A percentile compares a stretch with the other conserved stretches of the same genome.
Evolutionary conservation across 2,329 filamentous ascomycete genomes (phyloP).

Genomic region (Sporothrix phasma): DNA sequence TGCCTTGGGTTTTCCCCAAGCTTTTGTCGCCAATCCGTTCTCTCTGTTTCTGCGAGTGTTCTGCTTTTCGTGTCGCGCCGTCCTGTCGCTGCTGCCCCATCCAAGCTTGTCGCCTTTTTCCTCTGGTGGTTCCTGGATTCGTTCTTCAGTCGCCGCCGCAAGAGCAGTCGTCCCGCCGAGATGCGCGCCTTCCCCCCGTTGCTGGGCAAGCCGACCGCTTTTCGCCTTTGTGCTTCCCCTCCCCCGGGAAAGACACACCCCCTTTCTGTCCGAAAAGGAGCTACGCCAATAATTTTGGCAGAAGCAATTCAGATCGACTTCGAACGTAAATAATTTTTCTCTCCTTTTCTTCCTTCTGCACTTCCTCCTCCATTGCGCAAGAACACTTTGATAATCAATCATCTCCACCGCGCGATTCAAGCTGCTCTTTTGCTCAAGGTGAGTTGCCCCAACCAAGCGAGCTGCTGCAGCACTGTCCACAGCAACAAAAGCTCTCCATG

Average conservation of each 20-base stretch:
- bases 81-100: slow-evolving; percentile 6
- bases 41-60: slow-evolving; percentile 3
- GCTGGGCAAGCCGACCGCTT: slow-evolving; percentile 13
- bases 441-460: slow-evolving; percentile 5
- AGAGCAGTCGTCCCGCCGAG: neutral
- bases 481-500: neutral
- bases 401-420: neutral
- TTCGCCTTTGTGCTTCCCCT: slow-evolving; percentile 2
- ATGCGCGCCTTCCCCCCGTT: slow-evolving; percentile 12
- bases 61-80: slow-evolving; percentile 2
- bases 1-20: slow-evolving; percentile 24
- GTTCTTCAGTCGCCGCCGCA: neutral
- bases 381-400: neutral
- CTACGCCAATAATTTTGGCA: slow-evolving; percentile 16
- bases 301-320: slow-evolving; percentile 12
- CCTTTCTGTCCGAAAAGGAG: slow-evolving; percentile 10
- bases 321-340: slow-evolving; percentile 14
- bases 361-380: slow-evolving; percentile 2
- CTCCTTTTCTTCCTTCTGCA: slow-evolving; percentile 5
- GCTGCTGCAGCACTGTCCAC: neutral
- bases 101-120: neutral
- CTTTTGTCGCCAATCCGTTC: slow-evolving; percentile 2
- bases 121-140: slow-evolving; percentile 8
- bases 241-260: slow-evolving; percentile 3
- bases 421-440: slow-evolving; percentile 11